Evolutionary conservation across 495 filamentous ascomycete genomes (phyloP), one percentile per base, ranked within the genome.

Genomic region (Podospora pseudoanserina): DNA sequence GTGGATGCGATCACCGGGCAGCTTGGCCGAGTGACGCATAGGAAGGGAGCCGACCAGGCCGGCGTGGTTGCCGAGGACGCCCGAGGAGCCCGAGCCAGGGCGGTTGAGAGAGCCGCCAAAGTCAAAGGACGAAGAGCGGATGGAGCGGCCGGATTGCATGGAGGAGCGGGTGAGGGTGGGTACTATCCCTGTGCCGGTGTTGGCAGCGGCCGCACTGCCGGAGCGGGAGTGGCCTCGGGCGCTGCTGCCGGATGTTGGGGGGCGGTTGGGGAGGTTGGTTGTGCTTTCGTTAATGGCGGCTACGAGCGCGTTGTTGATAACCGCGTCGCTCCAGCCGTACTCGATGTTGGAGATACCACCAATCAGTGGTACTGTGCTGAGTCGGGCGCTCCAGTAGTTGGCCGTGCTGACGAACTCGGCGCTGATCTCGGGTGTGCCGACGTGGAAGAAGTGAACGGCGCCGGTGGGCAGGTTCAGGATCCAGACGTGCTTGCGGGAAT

Each of bases 301-400:
- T 63, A 91, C 81, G 44, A 92, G 79, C 13, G 90, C 88, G 60
- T 86, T 85, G 72, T 96, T 94, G 74, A 97, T 88, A 71, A 97
- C 85, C n/a, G 86, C 82, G 60, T 97, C 94, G 65, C 91, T 90
- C 95, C 96, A 98, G 66, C 95, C 95, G 75, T 97, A 97, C 77
- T 99, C 96, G 63, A 98, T 90, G 73, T 97, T 99, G 80, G 92
- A 96, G 73, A 98, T 89, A 69, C 92, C 94, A 28, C 94, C 95
- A 9, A 93, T 86, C 4, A 98, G 81, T 13, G 95, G 95, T 69
- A 97, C 91, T 68, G 97, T 97, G 73, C 92, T 96, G 9, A 98
- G 82, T 57, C 95, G 86, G 2, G 95, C 93, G 73, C 92, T 92
- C 95, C 95, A 99, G 80, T 99, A 99, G 79, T 99, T 99, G 71